phyloP scores from a whole-genome alignment of 2,329 filamentous ascomycete genomes.

The Trematosphaeria pertusa region DNA sequence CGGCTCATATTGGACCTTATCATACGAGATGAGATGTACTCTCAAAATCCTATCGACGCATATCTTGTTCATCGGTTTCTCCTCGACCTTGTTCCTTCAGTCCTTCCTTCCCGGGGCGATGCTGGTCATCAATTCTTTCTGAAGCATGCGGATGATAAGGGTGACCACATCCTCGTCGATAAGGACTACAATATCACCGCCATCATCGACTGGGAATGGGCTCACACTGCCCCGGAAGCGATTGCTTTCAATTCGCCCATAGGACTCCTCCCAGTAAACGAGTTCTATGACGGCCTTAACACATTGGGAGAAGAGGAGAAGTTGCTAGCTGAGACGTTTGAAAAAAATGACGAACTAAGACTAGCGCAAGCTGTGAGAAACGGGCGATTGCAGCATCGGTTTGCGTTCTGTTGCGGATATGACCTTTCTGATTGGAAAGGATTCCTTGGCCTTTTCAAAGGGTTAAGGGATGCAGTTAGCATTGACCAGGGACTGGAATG shows the following conservation, averaged over 20 bases:
- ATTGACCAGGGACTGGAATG: slow-evolving; percentile 43
- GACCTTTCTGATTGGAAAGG: slow-evolving; percentile 53
- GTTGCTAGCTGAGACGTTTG: slow-evolving; percentile 43
- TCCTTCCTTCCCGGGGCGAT: slow-evolving; percentile 27
- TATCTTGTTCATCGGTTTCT: slow-evolving; percentile 55
- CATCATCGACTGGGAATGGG: slow-evolving; percentile 57
- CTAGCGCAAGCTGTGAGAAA: slow-evolving; percentile 49
- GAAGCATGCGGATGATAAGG: slow-evolving; percentile 59
- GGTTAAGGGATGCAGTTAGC: slow-evolving; percentile 45
- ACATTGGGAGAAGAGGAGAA: slow-evolving; percentile 49
- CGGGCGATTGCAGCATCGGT: slow-evolving; percentile 49
- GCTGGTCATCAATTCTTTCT: slow-evolving; percentile 48
- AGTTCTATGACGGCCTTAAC: slow-evolving; percentile 51
- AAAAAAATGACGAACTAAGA: slow-evolving; percentile 40
- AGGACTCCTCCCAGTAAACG: slow-evolving; percentile 48
- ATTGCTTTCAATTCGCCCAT: slow-evolving; percentile 54
- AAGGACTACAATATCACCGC: slow-evolving; percentile 56
- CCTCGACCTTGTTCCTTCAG: slow-evolving; percentile 39
- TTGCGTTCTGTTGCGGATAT: slow-evolving; percentile 54
- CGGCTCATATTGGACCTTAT: slow-evolving; percentile 35
- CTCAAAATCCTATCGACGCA: slow-evolving; percentile 38
- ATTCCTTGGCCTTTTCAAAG: slow-evolving; percentile 52
- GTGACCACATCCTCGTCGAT: slow-evolving; percentile 57
- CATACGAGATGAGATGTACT: slow-evolving; percentile 46
- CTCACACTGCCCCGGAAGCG: slow-evolving; percentile 41